Conservation (phyloP, 1,284 basidiomycete genomes). For the Anthracocystis panici-leucophaei region DNA sequence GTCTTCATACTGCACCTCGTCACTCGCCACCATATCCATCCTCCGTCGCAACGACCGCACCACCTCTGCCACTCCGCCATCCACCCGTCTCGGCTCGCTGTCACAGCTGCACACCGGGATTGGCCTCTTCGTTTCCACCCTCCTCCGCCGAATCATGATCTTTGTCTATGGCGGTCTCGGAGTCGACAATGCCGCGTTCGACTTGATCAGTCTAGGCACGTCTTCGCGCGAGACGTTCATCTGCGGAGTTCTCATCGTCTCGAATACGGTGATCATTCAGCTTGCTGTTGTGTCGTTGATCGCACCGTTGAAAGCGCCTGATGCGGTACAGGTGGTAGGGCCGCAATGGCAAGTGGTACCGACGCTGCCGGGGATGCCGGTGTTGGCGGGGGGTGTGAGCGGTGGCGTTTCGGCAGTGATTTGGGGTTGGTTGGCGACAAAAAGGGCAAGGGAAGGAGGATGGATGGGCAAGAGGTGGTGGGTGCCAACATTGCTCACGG, state of each 20-base stretch:
- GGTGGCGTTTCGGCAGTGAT: constrained; percentile 11
- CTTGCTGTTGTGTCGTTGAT: constrained; percentile 28
- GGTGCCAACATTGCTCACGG: constrained; percentile 22
- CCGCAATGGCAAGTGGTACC: constrained; percentile 7
- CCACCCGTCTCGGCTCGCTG: constrained; percentile 5
- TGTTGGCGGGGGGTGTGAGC: constrained; percentile 22
- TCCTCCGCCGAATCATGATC: constrained; percentile 25
- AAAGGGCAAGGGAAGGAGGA: not conserved
- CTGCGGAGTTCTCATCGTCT: constrained; percentile 30
- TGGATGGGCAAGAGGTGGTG: constrained; percentile 16
- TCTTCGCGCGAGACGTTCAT: constrained; percentile 39
- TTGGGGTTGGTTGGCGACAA: constrained; percentile 14
- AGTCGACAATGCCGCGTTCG: constrained; percentile 24
- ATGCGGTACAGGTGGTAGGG: not conserved
- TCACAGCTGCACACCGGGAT: constrained; percentile 17
- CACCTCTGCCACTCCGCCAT: not conserved
- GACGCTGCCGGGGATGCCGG: constrained; percentile 22
- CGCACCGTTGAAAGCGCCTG: constrained; percentile 11
- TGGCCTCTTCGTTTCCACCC: constrained; percentile 12
- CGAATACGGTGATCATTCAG: constrained; percentile 31
- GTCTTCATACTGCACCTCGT: constrained; percentile 17
- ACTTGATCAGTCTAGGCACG: constrained; percentile 29
- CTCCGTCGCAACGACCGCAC: constrained; percentile 5
- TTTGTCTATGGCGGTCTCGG: constrained; percentile 23
- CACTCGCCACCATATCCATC: constrained; percentile 9